A percentile compares a stretch with the other conserved stretches of the same genome.
Evolutionary conservation across 208 protist genomes (phyloP).

Genomic region (Giardia duodenalis): DNA sequence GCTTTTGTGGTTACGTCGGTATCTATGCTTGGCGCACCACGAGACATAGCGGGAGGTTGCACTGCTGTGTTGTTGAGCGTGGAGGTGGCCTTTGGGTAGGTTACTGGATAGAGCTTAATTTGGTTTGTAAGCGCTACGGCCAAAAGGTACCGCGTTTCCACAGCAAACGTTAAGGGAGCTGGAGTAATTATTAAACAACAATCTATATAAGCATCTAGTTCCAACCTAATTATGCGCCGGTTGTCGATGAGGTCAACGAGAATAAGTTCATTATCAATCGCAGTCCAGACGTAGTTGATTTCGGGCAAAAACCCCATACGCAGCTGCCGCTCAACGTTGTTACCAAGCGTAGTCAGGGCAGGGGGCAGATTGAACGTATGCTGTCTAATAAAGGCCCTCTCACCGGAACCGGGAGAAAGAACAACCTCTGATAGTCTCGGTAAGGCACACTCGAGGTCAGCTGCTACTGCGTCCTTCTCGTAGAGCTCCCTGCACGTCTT

Average conservation of each 20-base stretch:
- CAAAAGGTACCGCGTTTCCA: not conserved
- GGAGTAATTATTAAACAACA: not conserved
- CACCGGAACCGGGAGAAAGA: not conserved
- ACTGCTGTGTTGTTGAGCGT: not conserved
- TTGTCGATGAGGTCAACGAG: not conserved
- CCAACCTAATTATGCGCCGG: not conserved
- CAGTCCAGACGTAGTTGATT: not conserved
- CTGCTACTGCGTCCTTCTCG: not conserved
- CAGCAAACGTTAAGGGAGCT: not conserved
- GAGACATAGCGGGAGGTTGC: no score
- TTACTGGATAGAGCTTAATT: not conserved
- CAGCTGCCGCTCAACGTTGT: not conserved
- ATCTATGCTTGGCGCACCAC: no score
- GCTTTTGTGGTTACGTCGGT: no score
- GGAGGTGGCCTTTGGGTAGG: not conserved
- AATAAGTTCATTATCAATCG: not conserved
- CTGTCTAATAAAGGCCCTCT: not conserved
- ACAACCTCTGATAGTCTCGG: not conserved
- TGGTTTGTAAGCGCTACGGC: not conserved
- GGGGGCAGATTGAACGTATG: not conserved
- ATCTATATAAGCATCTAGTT: not conserved
- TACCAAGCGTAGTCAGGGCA: not conserved
- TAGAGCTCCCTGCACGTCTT: not conserved
- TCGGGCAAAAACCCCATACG: not conserved
- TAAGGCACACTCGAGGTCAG: not conserved